Percentiles rank a stretch among this genome's conserved stretches.
Conservation (phyloP, 108 stramenopile species). For the Pinguiococcus pyrenoidosus region DNA sequence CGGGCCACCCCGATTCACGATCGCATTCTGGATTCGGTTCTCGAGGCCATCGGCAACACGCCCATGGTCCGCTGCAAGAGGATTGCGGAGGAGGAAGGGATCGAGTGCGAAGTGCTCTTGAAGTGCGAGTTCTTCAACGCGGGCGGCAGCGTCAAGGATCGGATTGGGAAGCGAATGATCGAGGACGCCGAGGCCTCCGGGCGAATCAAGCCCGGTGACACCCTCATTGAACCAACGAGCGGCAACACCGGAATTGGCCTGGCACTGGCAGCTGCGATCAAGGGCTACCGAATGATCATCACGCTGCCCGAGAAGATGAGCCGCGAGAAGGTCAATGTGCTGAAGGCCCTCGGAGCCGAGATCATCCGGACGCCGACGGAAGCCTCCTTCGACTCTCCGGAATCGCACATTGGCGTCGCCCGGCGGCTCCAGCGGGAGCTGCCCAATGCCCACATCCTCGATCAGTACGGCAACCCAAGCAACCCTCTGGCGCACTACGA, state of each 20-base stretch:
- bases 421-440: constrained; percentile 62
- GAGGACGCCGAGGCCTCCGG: constrained; percentile 24
- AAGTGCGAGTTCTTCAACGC: constrained; percentile 71
- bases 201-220: constrained; percentile 61
- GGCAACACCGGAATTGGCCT: constrained; percentile 93
- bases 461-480: constrained; percentile 68
- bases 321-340: constrained; percentile 63
- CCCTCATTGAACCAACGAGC: constrained; percentile 83
- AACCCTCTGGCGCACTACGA: constrained; percentile 86
- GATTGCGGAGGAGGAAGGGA: constrained; percentile 41
- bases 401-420: constrained; percentile 75
- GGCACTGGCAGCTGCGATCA: constrained; percentile 67
- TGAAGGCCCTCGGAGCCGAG: constrained; percentile 72
- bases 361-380: constrained; percentile 82
- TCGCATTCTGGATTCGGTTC: constrained; percentile 32
- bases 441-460: constrained; percentile 70
- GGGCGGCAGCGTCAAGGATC: constrained; percentile 77
- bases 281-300: constrained; percentile 68
- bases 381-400: constrained; percentile 68
- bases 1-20: too few relatives aligned
- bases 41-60: constrained; percentile 54
- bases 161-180: constrained; percentile 66
- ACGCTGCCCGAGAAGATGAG: constrained; percentile 83
- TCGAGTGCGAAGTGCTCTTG: constrained; percentile 53
- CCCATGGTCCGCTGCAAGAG: constrained; percentile 61